Base-by-base conservation (phyloP, 1,139 yeast species). In the Kodamaea sp. region DNA sequence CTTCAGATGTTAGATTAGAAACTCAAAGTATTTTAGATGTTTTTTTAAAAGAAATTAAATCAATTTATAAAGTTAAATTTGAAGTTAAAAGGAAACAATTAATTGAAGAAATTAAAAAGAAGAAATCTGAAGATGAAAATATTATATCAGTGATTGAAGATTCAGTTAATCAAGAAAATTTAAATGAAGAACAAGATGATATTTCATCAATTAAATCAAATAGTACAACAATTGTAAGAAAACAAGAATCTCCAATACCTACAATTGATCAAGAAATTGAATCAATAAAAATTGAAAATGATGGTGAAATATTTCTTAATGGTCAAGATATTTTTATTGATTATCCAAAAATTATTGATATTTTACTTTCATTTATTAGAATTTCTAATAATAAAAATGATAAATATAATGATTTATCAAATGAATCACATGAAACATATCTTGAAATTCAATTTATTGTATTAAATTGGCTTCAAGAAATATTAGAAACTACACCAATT, bases 241-340 rank as follows among this genome's bases (percentile, higher is more conserved):
- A 52, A 35, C 31, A 38, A 10, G 25, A 39, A 35, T 25, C 35
- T 20, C 26, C 26, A 4, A 24, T 29, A n/a, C 30, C 10, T n/a
- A 15, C 29, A 7, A 27, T 31, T 20, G 37, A 35, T 24, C 41
- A 31, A 24, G 38, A 32, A 23, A 11, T 24, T 5, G 38, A 32
- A 7, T 27, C 43, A n/a, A 35, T 29, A 8, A 42, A 29, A 24
- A 34, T 7, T 29, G 37, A 29, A 28, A 42, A 44, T 25, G 83
- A 79, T 20, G 86, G 80, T 15, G 49, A 52, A 5, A 63, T 80
- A 7, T 84, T 84, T 51, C 70, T 83, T 11, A 87, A 87, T 3
- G 97, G 97, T 0, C 96, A 89, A 56, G 95, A 92, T 55, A 82
- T 89, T 15, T 79, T 78, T 45, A 74, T 92, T 36, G 94, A 90